Evolutionary conservation across 2,329 filamentous ascomycete genomes (phyloP), one percentile per base, ranked within the genome.

Genomic region (Sporothrix phasma): DNA sequence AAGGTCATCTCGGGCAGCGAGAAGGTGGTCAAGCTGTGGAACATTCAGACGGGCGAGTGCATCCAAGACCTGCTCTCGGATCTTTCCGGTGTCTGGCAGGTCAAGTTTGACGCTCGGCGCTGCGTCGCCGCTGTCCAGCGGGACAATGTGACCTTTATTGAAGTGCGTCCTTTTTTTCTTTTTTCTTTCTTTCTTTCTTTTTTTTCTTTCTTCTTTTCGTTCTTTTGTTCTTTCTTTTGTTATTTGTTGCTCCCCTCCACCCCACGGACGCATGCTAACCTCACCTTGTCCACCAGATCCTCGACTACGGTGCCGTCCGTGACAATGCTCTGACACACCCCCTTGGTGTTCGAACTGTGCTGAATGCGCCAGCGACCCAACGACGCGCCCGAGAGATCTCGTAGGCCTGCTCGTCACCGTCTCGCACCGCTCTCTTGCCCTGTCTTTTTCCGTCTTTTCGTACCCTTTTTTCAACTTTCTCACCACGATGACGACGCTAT

Each of bases 1-100:
- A 99, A 99, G 73, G 92, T 99, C 39, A 96, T 99, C 64, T 96
- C 90, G 46, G 94, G 94, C 63, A 96, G 91, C 65, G 94, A 99
- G 74, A 87, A 93, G 71, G 97, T 91, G 3, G 80, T 99, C 68
- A 99, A 99, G 80, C 95, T 99, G 90, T 99, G 94, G 94, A 91
- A 99, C 72, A 89, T 97, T 59, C 85, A 87, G 71, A 96, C 88
- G 1, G 94, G 94, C 58, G 89, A 97, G 71, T 97, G 92, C 73
- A 86, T 96, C 61, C 89, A 93, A 69, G 93, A 99, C 75, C 82
- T 99, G 47, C 80, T 99, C 71, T 96, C 91, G 15, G 92, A 97
- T 72, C 81, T 99, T 41, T 93, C 88, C 69, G 92, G 93, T n/a
- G 94, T 99, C 7, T 99, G 94, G 94, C 94, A 99, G 78, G 94